phyloP scores from a whole-genome alignment of 768 basidiomycete species.

The Roridomyces roridus region DNA sequence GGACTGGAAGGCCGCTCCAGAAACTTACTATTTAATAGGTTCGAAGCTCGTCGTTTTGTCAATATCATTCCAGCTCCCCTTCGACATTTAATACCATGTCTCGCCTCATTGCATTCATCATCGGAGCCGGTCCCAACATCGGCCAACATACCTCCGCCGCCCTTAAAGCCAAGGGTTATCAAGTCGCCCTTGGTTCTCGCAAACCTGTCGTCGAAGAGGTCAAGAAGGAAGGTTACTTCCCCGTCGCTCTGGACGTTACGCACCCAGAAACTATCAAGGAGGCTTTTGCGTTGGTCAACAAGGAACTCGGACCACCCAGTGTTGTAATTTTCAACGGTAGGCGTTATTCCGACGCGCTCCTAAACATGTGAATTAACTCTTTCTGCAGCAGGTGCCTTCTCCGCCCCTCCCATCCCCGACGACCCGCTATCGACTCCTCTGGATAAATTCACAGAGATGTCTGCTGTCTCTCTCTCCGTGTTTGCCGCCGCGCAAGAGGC shows the following conservation, averaged over 20 bases:
- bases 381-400: conserved; percentile 27
- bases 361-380: background rate
- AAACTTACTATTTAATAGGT: too few species aligned
- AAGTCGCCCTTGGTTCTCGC: conserved; percentile 36
- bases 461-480: conserved; percentile 21
- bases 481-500: conserved; percentile 36
- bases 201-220: conserved; percentile 24
- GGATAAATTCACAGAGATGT: conserved; percentile 25
- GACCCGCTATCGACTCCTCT: conserved; percentile 32
- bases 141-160: conserved; percentile 31
- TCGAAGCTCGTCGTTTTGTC: too few species aligned
- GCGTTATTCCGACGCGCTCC: conserved; percentile 1
- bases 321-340: conserved; percentile 54
- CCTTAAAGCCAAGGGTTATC: conserved; percentile 34
- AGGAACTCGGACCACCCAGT: conserved; percentile 47
- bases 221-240: conserved; percentile 30
- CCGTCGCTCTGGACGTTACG: conserved; percentile 45
- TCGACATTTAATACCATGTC: too few species aligned
- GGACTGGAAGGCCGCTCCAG: too few species aligned
- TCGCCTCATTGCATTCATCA: conserved; percentile 32
- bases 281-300: conserved; percentile 43
- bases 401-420: conserved; percentile 13
- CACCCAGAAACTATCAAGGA: conserved; percentile 35
- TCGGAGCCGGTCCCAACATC: conserved; percentile 35
- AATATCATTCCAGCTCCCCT: background rate